These are phyloP conservation scores for Sonneratia caseolaris DNA, from an alignment of 345 rosid species.

Conservation along the genomic window DNA sequence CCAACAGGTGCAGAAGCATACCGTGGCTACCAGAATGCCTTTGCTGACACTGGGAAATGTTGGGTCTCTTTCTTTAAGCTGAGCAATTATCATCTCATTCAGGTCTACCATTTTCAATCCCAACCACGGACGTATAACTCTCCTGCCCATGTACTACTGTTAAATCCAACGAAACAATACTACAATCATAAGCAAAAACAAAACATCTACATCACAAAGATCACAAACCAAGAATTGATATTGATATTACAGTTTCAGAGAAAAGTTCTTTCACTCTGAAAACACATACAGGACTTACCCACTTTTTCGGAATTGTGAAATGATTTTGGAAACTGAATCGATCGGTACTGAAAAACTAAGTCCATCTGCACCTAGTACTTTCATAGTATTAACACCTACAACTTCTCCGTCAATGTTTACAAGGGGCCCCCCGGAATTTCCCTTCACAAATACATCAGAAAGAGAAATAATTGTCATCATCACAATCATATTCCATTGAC, in stretches of 20 bases:
- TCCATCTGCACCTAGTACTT: conserved; percentile 70
- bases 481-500: background rate
- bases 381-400: conserved; percentile 81
- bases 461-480: conserved; percentile 1
- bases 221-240: background rate
- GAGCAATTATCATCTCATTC: conserved; percentile 64
- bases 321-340: conserved; percentile 62
- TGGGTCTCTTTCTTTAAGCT: conserved; percentile 72
- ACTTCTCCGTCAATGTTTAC: conserved; percentile 89
- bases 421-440: conserved; percentile 96
- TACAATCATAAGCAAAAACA: background rate
- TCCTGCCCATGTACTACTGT: conserved; percentile 33
- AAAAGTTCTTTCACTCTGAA: conserved; percentile 2
- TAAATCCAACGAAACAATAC: background rate
- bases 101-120: conserved; percentile 93
- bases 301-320: conserved; percentile 67
- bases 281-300: conserved; percentile 39
- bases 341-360: conserved; percentile 77
- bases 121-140: conserved; percentile 92
- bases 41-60: conserved; percentile 51
- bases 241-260: background rate
- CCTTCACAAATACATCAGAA: conserved; percentile 30
- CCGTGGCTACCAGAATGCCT: conserved; percentile 75
- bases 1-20: conserved; percentile 15
- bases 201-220: background rate